These are phyloP conservation scores for Saposhnikovia divaricata DNA, from an alignment of 129 eudicot species.

Conservation along the genomic window DNA sequence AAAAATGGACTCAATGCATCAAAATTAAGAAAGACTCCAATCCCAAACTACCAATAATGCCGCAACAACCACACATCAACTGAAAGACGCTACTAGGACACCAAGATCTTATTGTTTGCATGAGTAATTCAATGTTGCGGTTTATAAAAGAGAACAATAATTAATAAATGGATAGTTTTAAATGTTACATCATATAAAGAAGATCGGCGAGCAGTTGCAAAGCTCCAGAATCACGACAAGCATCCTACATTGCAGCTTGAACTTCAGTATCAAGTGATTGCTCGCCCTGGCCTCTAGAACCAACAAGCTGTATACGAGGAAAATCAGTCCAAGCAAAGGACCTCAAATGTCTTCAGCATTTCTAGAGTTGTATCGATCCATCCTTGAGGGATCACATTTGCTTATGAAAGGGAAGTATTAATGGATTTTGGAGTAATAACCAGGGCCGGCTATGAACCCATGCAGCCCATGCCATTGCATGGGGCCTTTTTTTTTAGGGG, in stretches of 20 bases:
- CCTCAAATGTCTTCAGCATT: neutral
- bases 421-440: neutral
- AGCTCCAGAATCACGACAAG: slow-evolving; percentile 89
- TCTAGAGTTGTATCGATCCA: neutral
- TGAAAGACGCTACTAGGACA: neutral
- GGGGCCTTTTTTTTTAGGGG: no score
- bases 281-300: slow-evolving; percentile 23
- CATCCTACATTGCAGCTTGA: slow-evolving; percentile 91
- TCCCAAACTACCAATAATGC: neutral
- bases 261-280: slow-evolving; percentile 79
- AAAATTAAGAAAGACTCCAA: neutral
- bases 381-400: neutral
- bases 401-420: neutral
- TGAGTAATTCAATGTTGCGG: neutral
- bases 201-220: slow-evolving; percentile 79
- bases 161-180: neutral
- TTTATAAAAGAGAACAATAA: neutral
- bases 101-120: neutral
- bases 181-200: slow-evolving; percentile 63
- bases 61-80: neutral
- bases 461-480: no score
- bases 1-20: neutral
- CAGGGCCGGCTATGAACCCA: no score
- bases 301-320: no score
- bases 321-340: neutral